Evolutionary conservation across 1,284 basidiomycete species (phyloP).

Genomic region (Paramarasmius palmivorus): DNA sequence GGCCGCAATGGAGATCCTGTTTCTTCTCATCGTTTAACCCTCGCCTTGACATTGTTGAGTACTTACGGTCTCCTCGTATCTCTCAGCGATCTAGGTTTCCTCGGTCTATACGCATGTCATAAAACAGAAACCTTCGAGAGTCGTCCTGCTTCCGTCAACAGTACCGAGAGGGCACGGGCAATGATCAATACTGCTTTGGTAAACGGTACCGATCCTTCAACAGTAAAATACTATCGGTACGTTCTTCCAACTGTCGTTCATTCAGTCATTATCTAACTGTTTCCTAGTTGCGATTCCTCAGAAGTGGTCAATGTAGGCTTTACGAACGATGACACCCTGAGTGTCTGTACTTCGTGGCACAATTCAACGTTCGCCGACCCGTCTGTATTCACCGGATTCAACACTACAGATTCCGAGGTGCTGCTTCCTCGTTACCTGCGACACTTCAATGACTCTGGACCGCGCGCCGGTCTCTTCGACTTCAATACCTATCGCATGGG

Average conservation of each 20-base stretch:
- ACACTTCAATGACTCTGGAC: not conserved
- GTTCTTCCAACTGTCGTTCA: not conserved
- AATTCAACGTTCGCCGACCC: slow-evolving; percentile 21
- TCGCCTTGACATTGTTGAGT: not conserved
- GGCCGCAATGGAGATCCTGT: slow-evolving; percentile 11
- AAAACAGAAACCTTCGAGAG: slow-evolving; percentile 6
- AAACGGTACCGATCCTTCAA: slow-evolving; percentile 14
- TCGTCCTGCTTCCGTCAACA: not conserved
- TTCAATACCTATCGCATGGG: slow-evolving; percentile 19
- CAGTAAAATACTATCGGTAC: slow-evolving; percentile 13
- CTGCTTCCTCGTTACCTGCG: slow-evolving; percentile 18
- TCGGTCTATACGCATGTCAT: slow-evolving; percentile 5
- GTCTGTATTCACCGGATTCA: slow-evolving; percentile 15
- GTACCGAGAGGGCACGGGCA: slow-evolving; percentile 2
- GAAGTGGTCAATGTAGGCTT: not conserved
- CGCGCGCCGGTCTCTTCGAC: slow-evolving; percentile 10
- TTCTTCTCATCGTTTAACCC: not conserved
- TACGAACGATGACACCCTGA: slow-evolving; percentile 8
- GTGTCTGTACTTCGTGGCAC: slow-evolving; percentile 17
- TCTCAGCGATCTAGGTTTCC: slow-evolving; percentile 7
- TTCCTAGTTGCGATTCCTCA: not conserved
- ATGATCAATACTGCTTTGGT: slow-evolving; percentile 12
- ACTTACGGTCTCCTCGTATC: not conserved
- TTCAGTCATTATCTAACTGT: not conserved
- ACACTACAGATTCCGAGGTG: slow-evolving; percentile 20